Conservation (phyloP, 345 rosid species). For the Rhodamnia rubescens region DNA sequence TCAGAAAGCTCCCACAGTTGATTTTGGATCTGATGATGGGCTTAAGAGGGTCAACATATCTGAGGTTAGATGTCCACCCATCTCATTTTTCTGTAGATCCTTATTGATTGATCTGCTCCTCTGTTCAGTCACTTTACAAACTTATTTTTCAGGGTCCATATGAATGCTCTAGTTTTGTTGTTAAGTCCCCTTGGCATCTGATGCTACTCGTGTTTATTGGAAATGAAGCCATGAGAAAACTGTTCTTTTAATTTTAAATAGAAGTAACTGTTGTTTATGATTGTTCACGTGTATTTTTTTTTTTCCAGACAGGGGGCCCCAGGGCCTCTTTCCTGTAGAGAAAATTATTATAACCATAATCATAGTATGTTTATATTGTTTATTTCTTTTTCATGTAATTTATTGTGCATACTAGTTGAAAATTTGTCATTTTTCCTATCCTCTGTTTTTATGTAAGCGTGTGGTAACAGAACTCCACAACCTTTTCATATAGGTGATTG, state of each 20-base stretch:
- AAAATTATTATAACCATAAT: not conserved
- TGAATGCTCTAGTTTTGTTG: not conserved
- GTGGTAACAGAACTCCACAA: not conserved
- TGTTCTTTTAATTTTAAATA: not conserved
- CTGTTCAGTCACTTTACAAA: not conserved
- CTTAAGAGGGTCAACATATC: conserved; percentile 38
- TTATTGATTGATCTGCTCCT: not conserved
- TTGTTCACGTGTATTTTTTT: not conserved
- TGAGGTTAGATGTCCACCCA: conserved; percentile 51
- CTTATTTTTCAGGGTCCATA: not conserved
- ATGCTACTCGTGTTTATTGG: not conserved
- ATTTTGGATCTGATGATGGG: conserved; percentile 69
- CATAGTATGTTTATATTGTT: not conserved
- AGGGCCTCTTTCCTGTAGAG: not conserved
- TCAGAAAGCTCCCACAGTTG: conserved; percentile 34
- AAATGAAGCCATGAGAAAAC: not conserved
- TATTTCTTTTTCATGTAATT: not conserved
- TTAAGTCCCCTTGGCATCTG: not conserved
- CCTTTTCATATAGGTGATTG: conserved; percentile 48
- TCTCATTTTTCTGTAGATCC: not conserved
- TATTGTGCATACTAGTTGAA: not conserved
- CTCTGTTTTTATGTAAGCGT: not conserved
- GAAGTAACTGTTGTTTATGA: not conserved
- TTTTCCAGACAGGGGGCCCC: not conserved
- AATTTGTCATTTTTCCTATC: not conserved